Base-by-base conservation (phyloP, 192 early-diverging fungal genomes). In the Spizellomyces punctatus region DNA sequence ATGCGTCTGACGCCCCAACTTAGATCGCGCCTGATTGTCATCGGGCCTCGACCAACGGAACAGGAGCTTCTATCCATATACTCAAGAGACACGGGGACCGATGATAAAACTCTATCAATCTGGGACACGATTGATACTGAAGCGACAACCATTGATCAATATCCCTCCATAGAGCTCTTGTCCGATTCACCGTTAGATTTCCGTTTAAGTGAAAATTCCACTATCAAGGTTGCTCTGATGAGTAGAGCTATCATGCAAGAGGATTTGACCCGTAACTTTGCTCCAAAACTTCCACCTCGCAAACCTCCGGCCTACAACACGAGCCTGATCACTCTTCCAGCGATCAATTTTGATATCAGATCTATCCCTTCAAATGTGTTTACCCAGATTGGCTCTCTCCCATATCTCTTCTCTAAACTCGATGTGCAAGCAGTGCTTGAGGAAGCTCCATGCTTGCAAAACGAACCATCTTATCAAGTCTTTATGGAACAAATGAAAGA, bases 191-290 rank as follows among this genome's bases (percentile, higher is more conserved):
- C 64, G 0, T 2, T 36, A 8, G 55, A 57, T 27, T 21, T 56
- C 41, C 49, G 16, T 19, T 46, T 73, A 46, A 58, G 16, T 42
- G 50, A 73, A 55, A 16, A 57, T 10, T 10, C 10, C 7, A 12
- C 55, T 1, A 64, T 66, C 63, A 66, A 73, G 42, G 72, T 73
- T n/a, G 14, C 36, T 14, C 22, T 73, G 5, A 42, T 73, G 62
- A n/a, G 55, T 10, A 63, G 72, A 8, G 64, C 72, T 56, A 73
- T 73, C 63, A 65, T 73, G 64, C 8, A 65, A 45, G 72, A 73
- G 46, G 72, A 73, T 44, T 36, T 73, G 22, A 50, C 44, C n/a
- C 59, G 59, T 12, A 12, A 61, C 22, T 27, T 19, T 14, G 12
- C 14, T 36, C 59, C 59, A 10, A n/a, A 61, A n/a, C n/a, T 52